A percentile compares a stretch with the other conserved stretches of the same genome.
Conservation (phyloP, 208 protist genomes). For the Trypanosomatidae sp. region DNA sequence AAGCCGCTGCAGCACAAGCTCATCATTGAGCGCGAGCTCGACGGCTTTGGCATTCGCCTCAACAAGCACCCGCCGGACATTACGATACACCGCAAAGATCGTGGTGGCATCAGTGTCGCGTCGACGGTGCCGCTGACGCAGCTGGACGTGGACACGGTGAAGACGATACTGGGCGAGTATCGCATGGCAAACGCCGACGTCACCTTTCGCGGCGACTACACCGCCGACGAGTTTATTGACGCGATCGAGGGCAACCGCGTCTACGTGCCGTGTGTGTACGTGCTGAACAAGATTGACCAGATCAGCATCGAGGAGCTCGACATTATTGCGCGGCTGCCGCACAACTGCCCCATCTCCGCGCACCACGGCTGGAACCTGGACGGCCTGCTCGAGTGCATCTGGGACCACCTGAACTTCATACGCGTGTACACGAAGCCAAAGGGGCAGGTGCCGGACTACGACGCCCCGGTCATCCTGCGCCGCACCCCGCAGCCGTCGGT, state of each 20-base stretch:
- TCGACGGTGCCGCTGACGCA: slow-evolving; percentile 83
- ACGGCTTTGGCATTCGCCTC: slow-evolving; percentile 98
- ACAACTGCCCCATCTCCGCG: slow-evolving; percentile 95
- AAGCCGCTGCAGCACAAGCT: slow-evolving; percentile 95
- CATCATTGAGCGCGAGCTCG: slow-evolving; percentile 95
- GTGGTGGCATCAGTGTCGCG: slow-evolving; percentile 81
- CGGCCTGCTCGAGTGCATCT: slow-evolving; percentile 96
- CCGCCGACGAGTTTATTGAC: slow-evolving; percentile 97
- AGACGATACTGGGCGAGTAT: slow-evolving; percentile 91
- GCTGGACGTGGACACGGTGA: slow-evolving; percentile 88
- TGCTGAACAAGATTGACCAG: slow-evolving; percentile 99
- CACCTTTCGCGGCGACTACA: slow-evolving; percentile 88
- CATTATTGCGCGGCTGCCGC: slow-evolving; percentile 91
- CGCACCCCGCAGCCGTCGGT: slow-evolving; percentile 77
- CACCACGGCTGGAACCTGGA: slow-evolving; percentile 97
- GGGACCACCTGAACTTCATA: slow-evolving; percentile 96
- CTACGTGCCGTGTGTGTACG: slow-evolving; percentile 95
- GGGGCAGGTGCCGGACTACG: slow-evolving; percentile 96
- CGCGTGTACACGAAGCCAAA: slow-evolving; percentile 98
- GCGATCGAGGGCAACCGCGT: slow-evolving; percentile 94
- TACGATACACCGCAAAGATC: slow-evolving; percentile 92
- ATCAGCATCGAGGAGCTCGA: slow-evolving; percentile 97
- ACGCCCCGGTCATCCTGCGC: slow-evolving; percentile 94
- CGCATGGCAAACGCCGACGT: slow-evolving; percentile 94
- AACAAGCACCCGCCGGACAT: slow-evolving; percentile 96